Percentiles rank a stretch among this genome's conserved stretches.
phyloP scores from a whole-genome alignment of 495 filamentous ascomycete genomes.

The Neurospora sp. region DNA sequence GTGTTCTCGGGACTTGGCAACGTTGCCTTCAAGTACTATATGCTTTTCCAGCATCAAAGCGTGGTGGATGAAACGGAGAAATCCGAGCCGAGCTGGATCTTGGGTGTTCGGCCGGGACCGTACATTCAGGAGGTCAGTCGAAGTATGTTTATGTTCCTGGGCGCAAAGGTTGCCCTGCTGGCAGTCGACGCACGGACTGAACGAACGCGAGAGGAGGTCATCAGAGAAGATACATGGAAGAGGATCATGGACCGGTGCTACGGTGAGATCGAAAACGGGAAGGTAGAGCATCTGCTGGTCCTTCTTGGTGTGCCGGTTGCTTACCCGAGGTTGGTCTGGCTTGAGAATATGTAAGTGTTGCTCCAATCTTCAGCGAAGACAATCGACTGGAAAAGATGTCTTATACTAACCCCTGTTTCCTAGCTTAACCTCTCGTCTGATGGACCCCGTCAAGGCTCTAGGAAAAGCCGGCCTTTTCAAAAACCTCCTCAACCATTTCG shows the following conservation, averaged over 20 bases:
- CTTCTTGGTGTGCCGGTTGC: constrained; percentile 81
- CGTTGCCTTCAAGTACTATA: constrained; percentile 94
- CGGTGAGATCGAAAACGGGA: constrained; percentile 68
- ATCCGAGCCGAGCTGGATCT: constrained; percentile 83
- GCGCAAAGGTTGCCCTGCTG: constrained; percentile 67
- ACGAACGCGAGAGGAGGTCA: constrained; percentile 65
- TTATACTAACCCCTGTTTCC: constrained; percentile 2
- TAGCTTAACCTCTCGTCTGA: constrained; percentile 71
- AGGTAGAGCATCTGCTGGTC: constrained; percentile 82
- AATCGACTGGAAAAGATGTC: neutral
- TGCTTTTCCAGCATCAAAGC: constrained; percentile 96
- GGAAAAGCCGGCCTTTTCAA: constrained; percentile 75
- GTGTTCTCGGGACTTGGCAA: constrained; percentile 84
- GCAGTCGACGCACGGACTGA: constrained; percentile 90
- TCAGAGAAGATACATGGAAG: constrained; percentile 73
- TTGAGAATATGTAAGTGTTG: constrained; percentile 53
- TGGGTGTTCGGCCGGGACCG: constrained; percentile 70
- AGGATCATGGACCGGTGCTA: constrained; percentile 76
- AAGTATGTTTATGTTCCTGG: constrained; percentile 77
- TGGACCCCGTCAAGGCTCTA: constrained; percentile 82
- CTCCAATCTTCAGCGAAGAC: neutral
- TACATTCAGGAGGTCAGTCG: constrained; percentile 83
- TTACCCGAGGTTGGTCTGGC: constrained; percentile 76
- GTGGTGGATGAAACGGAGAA: constrained; percentile 64
- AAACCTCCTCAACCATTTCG: constrained; percentile 73